These are phyloP conservation scores for Pseudopyricularia javanii DNA, from an alignment of 2,329 filamentous ascomycete genomes.

Conservation along the genomic window DNA sequence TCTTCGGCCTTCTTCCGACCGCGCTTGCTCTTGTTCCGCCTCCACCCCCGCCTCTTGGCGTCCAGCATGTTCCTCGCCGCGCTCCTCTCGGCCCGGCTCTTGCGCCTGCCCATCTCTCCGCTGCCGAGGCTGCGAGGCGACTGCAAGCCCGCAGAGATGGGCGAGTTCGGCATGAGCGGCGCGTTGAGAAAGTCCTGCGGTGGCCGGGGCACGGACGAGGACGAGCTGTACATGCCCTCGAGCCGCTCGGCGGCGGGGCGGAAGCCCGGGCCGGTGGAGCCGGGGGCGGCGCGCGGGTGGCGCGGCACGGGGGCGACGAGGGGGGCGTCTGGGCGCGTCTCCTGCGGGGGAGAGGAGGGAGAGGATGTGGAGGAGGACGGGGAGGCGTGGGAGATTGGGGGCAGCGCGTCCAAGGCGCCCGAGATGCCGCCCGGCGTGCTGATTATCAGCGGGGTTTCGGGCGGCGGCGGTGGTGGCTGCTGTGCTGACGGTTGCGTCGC, in stretches of 20 bases:
- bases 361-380: conserved; percentile 21
- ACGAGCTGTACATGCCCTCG: conserved; percentile 39
- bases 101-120: conserved; percentile 16
- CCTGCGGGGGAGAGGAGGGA: conserved; percentile 16
- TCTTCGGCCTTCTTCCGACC: conserved; percentile 9
- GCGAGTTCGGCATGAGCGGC: background rate
- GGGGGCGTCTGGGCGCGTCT: conserved; percentile 24
- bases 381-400: too few species aligned
- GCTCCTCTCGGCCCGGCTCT: conserved; percentile 45
- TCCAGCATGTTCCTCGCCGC: conserved; percentile 51
- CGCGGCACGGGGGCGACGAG: conserved; percentile 41
- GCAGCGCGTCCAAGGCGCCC: conserved; percentile 38
- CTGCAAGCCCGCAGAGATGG: background rate
- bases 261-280: conserved; percentile 15
- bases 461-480: background rate
- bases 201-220: conserved; percentile 2
- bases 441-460: conserved; percentile 39
- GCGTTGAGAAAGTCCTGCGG: background rate
- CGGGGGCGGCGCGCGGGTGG: conserved; percentile 28
- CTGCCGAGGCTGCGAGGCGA: conserved; percentile 17
- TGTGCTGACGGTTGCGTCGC: conserved; percentile 9
- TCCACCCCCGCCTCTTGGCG: conserved; percentile 44
- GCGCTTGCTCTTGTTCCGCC: conserved; percentile 22
- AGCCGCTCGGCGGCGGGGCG: conserved; percentile 39
- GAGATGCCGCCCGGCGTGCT: conserved; percentile 44